Conservation (phyloP, 2,329 filamentous ascomycete genomes). For the Rhynchosporium agropyri region DNA sequence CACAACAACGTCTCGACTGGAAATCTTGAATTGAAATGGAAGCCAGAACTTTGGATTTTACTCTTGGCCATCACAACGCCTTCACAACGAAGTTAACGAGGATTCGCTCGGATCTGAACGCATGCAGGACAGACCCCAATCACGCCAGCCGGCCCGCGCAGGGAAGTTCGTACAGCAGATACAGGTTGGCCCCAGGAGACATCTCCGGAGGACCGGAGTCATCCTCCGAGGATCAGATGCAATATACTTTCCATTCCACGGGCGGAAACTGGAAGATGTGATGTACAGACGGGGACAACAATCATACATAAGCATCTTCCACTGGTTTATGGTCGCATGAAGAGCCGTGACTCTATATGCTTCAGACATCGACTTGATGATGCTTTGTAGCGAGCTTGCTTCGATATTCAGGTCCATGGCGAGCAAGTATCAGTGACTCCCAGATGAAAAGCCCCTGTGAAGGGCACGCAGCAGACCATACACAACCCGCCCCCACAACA, state of each 20-base stretch:
- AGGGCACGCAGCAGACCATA: not conserved
- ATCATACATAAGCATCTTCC: too few relatives aligned
- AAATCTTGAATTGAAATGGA: too few relatives aligned
- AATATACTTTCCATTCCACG: not conserved
- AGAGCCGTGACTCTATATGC: too few relatives aligned
- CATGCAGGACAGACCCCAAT: not conserved
- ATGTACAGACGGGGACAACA: not conserved
- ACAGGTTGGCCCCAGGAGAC: not conserved
- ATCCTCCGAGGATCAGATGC: not conserved
- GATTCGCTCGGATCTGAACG: not conserved
- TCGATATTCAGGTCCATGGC: not conserved
- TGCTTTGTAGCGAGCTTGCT: not conserved
- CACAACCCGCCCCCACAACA: not conserved
- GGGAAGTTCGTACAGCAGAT: not conserved
- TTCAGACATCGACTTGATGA: too few relatives aligned
- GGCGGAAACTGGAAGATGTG: not conserved
- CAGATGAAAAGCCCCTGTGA: not conserved
- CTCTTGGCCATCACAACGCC: not conserved
- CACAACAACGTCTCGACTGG: too few relatives aligned
- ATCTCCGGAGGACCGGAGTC: not conserved
- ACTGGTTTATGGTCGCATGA: too few relatives aligned
- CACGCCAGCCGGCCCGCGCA: not conserved
- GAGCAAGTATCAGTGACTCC: not conserved
- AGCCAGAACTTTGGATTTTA: too few relatives aligned
- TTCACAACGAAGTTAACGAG: slow-evolving; percentile 2